A percentile compares a stretch with the other conserved stretches of the same genome.
These are phyloP conservation scores for Hordeum vulgare DNA, from an alignment of 176 grass and related monocot genomes.

Conservation along the genomic window MorexV3_pseudomolecules_assembly NC_058518.1:277765177-277765676, in stretches of 20 bases:
- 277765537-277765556: neutral
- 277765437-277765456: slow-evolving; percentile 91
- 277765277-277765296: slow-evolving; percentile 14
- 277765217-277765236: neutral
- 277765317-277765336: slow-evolving; percentile 78
- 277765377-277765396: slow-evolving; percentile 74
- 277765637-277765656: neutral
- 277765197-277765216: slow-evolving; percentile 4
- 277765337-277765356: slow-evolving; percentile 93
- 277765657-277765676: neutral
- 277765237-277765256: neutral
- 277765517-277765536: neutral
- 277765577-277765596: neutral
- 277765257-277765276: neutral
- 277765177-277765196: slow-evolving; percentile 9
- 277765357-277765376: slow-evolving; percentile 44
- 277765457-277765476: neutral
- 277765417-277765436: slow-evolving; percentile 88
- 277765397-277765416: slow-evolving; percentile 81
- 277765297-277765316: slow-evolving; percentile 27
- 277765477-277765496: neutral
- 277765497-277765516: neutral
- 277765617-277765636: neutral
- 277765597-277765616: neutral
- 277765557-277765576: neutral